Conservation (phyloP, 225 moss, liverwort and hornwort genomes). For the Sphagnum tenellum region DNA sequence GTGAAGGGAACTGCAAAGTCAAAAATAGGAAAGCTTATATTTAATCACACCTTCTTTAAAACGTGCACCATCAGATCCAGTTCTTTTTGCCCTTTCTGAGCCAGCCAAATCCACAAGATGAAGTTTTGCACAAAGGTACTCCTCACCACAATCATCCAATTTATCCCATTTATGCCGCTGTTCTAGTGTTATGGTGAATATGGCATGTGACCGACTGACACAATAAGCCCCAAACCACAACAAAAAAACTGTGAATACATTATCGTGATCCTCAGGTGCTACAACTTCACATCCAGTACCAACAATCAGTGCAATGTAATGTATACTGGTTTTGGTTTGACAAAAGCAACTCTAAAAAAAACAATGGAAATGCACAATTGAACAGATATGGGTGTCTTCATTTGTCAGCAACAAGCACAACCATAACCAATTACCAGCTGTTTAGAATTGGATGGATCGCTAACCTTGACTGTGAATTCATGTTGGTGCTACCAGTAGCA, state of each 20-base stretch:
- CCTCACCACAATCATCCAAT: conserved; percentile 69
- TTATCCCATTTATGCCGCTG: conserved; percentile 90
- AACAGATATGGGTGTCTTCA: too few species aligned
- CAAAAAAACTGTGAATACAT: too few species aligned
- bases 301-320: too few species aligned
- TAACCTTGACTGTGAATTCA: conserved; percentile 98
- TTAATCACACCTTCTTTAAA: conserved; percentile 73
- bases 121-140: conserved; percentile 87
- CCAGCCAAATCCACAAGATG: conserved; percentile 97
- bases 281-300: too few species aligned
- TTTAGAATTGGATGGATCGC: too few species aligned
- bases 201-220: conserved; percentile 90
- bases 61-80: conserved; percentile 50
- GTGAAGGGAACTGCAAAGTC: too few species aligned
- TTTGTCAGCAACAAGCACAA: too few species aligned
- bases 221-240: not conserved
- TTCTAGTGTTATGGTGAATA: conserved; percentile 88
- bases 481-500: conserved; percentile 54
- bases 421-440: too few species aligned
- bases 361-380: not conserved
- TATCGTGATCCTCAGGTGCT: too few species aligned
- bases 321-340: not conserved
- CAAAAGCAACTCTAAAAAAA: not conserved
- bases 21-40: not conserved
- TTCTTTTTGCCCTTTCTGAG: conserved; percentile 76